Evolutionary conservation across 805 yeast species (phyloP), one percentile per base, ranked within the genome.

Genomic region (Saccharomycopsis sp.): DNA sequence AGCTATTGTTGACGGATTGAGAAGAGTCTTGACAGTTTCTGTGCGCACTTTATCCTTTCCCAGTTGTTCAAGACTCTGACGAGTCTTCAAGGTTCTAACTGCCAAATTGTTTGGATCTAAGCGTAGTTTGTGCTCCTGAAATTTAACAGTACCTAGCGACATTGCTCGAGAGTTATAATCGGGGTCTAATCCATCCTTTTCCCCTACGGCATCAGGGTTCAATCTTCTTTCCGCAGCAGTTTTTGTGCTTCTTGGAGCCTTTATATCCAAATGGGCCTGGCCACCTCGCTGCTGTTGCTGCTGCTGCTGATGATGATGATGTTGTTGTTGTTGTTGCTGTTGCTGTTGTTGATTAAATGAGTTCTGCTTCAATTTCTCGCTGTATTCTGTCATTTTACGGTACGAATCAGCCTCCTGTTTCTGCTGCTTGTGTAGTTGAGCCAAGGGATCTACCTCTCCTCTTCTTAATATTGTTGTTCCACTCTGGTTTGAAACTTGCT

Each of bases 151-250:
- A 1, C 63, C 59, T 12, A 61, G 53, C 12, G 61, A 53, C 59
- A 58, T 53, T 25, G 63, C 63, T 51, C 2, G 50, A 15, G 9
- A 53, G 22, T 52, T 20, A 35, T 25, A 55, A 25, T 58, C 54
- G 3, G 62, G 62, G 23, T 60, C 63, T 41, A 58, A 47, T 15
- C 63, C 63, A 47, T 60, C 63, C 29, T 60, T 60, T 14, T 57
- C 49, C 17, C 29, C 47, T 22, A 3, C 41, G 7, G 5, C 19
- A 15, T 20, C 17, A 42, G 17, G 38, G n/a, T 52, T 29, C 24
- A 15, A 17, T 50, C 14, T 20, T 29, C n/a, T 17, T 8, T 3
- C 20, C 19, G 25, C 34, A 3, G 23, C 34, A 15, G 47, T 34
- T 3, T 35, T 22, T 17, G 49, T 24, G 23, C 3, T 2, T 20